Evolutionary conservation across 2,329 filamentous ascomycete species (phyloP).

Genomic region (Colletotrichum horii): DNA sequence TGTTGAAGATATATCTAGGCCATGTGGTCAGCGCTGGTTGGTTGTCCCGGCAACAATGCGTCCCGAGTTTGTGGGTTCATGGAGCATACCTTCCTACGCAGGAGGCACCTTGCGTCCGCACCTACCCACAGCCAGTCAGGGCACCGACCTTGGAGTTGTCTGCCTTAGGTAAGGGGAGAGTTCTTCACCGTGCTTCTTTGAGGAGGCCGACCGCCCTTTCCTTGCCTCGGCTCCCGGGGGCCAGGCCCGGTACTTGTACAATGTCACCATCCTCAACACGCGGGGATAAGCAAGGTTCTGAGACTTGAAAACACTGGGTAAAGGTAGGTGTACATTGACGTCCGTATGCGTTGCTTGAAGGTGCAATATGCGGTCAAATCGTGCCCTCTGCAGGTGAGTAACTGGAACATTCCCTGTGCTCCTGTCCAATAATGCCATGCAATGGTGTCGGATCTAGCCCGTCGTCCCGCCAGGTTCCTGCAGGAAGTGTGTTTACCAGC

Average conservation of each 20-base stretch:
- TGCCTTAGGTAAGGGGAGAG: background rate
- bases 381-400: background rate
- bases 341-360: background rate
- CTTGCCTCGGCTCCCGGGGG: background rate
- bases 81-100: background rate
- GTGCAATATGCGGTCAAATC: background rate
- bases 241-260: background rate
- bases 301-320: background rate
- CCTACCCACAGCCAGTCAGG: background rate
- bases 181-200: background rate
- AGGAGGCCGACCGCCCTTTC: background rate
- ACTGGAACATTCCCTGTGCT: background rate
- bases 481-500: background rate
- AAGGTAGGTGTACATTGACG: background rate
- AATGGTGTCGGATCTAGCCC: background rate
- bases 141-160: background rate
- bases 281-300: background rate
- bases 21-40: conserved; percentile 15
- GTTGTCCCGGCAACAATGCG: conserved; percentile 20
- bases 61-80: background rate
- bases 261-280: background rate
- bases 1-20: conserved; percentile 13
- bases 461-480: background rate
- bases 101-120: background rate
- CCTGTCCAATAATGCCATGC: background rate